Evolutionary conservation across 1,139 yeast genomes (phyloP).

Genomic region (Tardiomyces depauwii): DNA sequence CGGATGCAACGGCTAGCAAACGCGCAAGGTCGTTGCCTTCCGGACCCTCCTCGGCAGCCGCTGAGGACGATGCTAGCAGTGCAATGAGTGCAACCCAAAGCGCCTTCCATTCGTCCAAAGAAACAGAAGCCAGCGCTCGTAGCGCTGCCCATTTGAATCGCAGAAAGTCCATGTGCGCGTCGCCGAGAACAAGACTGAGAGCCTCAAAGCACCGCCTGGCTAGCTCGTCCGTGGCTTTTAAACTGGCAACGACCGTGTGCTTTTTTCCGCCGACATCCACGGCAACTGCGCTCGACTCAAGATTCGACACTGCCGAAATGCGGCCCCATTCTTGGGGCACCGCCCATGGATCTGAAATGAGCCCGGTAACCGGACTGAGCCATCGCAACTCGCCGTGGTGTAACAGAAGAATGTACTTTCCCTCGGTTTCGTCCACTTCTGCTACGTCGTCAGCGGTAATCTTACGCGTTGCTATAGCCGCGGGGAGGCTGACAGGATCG

Average conservation of each 20-base stretch:
- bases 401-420: neutral
- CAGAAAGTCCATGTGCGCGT: slow-evolving; percentile 44
- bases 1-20: neutral
- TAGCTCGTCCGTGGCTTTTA: slow-evolving; percentile 39
- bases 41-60: neutral
- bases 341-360: neutral
- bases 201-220: slow-evolving; percentile 25
- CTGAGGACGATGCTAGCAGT: slow-evolving; percentile 11
- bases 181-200: slow-evolving; percentile 40
- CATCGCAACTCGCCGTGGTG: neutral
- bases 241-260: slow-evolving; percentile 18
- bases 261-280: neutral
- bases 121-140: slow-evolving; percentile 27
- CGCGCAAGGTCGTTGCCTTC: neutral
- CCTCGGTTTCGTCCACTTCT: neutral
- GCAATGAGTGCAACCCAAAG: slow-evolving; percentile 43
- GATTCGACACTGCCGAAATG: slow-evolving; percentile 21
- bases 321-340: neutral
- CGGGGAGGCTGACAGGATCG: neutral
- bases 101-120: slow-evolving; percentile 51
- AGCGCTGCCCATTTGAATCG: slow-evolving; percentile 60
- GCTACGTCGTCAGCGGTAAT: neutral
- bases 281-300: slow-evolving; percentile 35
- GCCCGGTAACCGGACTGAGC: neutral
- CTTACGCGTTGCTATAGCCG: neutral